Conservation (phyloP, 306 rosid species). For the Abrus precatorius region DNA sequence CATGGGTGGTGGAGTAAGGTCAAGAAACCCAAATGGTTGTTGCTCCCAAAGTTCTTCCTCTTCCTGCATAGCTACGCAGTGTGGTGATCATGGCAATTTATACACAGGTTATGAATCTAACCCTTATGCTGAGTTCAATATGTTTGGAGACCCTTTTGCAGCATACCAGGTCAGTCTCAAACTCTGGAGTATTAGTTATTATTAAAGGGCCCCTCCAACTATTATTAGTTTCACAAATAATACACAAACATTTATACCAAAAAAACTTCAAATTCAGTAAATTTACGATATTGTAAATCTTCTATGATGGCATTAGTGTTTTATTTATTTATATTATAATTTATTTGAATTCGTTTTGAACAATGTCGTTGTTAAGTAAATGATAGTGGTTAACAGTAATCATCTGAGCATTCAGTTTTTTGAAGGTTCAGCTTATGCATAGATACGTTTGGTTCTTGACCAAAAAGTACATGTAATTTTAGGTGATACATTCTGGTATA, state of each 20-base stretch:
- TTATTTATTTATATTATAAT: neutral
- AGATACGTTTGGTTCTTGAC: conserved; percentile 27
- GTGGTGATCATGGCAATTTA: conserved; percentile 85
- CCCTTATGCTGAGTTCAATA: conserved; percentile 93
- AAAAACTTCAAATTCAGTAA: neutral
- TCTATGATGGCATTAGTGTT: neutral
- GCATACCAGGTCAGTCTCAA: conserved; percentile 75
- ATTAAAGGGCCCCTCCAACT: neutral
- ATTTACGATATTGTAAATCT: neutral
- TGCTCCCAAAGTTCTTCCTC: conserved; percentile 65
- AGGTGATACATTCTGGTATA: conserved; percentile 97
- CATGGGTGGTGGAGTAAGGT: conserved; percentile 91
- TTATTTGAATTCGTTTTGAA: neutral
- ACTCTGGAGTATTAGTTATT: neutral
- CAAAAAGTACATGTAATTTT: conserved; percentile 25
- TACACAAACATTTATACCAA: neutral
- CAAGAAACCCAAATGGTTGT: conserved; percentile 82
- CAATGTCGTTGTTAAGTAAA: neutral
- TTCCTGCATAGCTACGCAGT: conserved; percentile 69
- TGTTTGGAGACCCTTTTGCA: conserved; percentile 95
- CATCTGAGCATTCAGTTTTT: neutral
- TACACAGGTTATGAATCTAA: conserved; percentile 70
- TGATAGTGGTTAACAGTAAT: neutral
- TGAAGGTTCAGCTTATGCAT: conserved; percentile 11
- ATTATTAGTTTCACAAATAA: neutral